Evolutionary conservation across 495 filamentous ascomycete species (phyloP).

Genomic region (Amniculicola lignicola): DNA sequence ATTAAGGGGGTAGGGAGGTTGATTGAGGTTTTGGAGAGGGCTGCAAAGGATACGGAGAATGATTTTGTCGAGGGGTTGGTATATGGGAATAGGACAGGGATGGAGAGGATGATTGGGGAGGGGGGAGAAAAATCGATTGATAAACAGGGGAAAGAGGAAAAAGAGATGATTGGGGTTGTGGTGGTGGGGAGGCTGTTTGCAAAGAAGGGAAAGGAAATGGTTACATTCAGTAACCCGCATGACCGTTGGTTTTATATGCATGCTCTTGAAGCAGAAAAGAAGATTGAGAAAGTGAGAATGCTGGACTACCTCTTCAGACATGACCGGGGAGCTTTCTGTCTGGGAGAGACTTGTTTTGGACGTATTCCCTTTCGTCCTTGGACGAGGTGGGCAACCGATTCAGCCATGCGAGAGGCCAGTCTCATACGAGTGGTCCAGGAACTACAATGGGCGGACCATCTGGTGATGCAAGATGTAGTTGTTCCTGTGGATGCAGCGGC

Average conservation of each 20-base stretch:
- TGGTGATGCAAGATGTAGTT: constrained; percentile 58
- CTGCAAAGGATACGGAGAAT: constrained; percentile 34
- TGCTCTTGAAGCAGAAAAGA: constrained; percentile 37
- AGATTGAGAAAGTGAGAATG: constrained; percentile 50
- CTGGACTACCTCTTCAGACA: constrained; percentile 60
- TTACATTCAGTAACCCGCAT: constrained; percentile 44
- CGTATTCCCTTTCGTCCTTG: constrained; percentile 50
- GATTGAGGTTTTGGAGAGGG: constrained; percentile 40
- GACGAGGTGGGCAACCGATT: constrained; percentile 51
- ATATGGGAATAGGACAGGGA: constrained; percentile 37
- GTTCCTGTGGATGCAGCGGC: constrained; percentile 46
- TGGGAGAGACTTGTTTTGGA: constrained; percentile 52
- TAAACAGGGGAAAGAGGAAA: too few relatives aligned
- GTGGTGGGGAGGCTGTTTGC: constrained; percentile 50
- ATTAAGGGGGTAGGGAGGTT: constrained; percentile 44
- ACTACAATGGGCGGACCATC: constrained; percentile 46
- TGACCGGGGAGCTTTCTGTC: constrained; percentile 59
- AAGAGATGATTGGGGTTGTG: constrained; percentile 46
- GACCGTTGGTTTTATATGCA: constrained; percentile 61
- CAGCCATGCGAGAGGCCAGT: neutral
- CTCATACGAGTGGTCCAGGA: constrained; percentile 46
- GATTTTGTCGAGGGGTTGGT: constrained; percentile 59
- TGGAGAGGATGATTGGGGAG: constrained; percentile 49
- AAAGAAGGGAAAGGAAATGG: constrained; percentile 17
- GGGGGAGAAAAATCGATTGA: too few relatives aligned